Evolutionary conservation across 768 basidiomycete species (phyloP), one percentile per base, ranked within the genome.

Genomic region (Suillus luteus): DNA sequence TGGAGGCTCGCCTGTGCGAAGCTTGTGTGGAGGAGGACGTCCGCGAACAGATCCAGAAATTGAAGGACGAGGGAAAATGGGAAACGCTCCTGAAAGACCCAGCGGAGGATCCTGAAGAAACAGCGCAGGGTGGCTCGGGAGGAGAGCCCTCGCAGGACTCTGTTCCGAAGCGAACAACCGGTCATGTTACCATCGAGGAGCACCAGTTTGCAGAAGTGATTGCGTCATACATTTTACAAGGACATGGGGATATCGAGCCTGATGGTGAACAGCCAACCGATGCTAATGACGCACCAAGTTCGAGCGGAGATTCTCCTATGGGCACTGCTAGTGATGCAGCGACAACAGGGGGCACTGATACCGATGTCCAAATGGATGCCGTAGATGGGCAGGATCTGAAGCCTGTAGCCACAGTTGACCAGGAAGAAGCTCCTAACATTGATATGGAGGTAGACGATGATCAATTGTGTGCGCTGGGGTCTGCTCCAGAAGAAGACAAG

Each of bases 11-110:
- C 0, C 37, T 85, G 1, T 85, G 84, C 70, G 31, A 55, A 0
- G 11, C 62, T 9, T 86, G 85, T 52, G 72, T 82, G 35, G 38
- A 69, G 12, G 73, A 76, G 4, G 76, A 78, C 11, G 62, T 73
- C 22, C 52, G 66, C 7, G 66, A 69, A 58, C 68, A 74, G 12
- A 41, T 69, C 19, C 44, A 63, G 55, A 54, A 63, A 10, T 35
- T 73, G 22, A 73, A 75, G 24, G 62, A 69, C 37, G 64, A 64
- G 0, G 70, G 72, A 12, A 54, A 64, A 40, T 72, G 69, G 72
- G 33, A 63, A 6, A 64, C 55, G 48, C 15, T 75, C 6, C 3
- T 55, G 3, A 15, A 55, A 22, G 55, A 15, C 7, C n/a, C 14
- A 14, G 1, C 0, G 0, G 55, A 9, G 22, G 24, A 38, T 38